A percentile compares a stretch with the other conserved stretches of the same genome.
Conservation (phyloP, 805 yeast genomes). For the Pichia sporocuriosa region DNA sequence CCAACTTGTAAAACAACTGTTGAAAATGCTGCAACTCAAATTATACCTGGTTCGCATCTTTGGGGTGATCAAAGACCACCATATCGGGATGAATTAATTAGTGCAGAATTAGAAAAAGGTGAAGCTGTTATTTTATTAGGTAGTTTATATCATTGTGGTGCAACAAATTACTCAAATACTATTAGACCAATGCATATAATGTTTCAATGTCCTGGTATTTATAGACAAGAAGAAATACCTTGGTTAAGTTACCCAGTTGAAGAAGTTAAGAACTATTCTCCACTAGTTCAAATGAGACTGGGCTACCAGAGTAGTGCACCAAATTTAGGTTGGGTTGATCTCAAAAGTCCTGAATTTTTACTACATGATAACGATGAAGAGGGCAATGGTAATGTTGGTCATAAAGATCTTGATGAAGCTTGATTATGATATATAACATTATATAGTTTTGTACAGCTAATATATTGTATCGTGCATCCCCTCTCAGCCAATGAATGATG, state of each 20-base stretch:
- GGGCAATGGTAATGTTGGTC: conserved; percentile 11
- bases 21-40: conserved; percentile 28
- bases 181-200: conserved; percentile 19
- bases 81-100: conserved; percentile 17
- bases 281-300: conserved; percentile 11
- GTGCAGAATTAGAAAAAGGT: conserved; percentile 24
- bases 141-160: conserved; percentile 25
- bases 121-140: conserved; percentile 25
- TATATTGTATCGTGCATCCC: too few species aligned
- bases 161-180: conserved; percentile 19
- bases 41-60: conserved; percentile 29
- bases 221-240: conserved; percentile 25
- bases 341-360: conserved; percentile 12
- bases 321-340: conserved; percentile 16
- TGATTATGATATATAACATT: too few species aligned
- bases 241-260: conserved; percentile 13
- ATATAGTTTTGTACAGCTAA: too few species aligned
- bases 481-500: too few species aligned
- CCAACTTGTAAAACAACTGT: conserved; percentile 21
- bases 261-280: conserved; percentile 13
- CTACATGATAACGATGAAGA: conserved; percentile 2
- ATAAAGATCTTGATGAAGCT: conserved; percentile 14
- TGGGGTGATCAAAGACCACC: conserved; percentile 26
- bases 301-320: conserved; percentile 16
- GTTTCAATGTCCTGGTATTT: conserved; percentile 22